phyloP scores from a whole-genome alignment of 805 yeast species.

The Lachancea cidri region DNA sequence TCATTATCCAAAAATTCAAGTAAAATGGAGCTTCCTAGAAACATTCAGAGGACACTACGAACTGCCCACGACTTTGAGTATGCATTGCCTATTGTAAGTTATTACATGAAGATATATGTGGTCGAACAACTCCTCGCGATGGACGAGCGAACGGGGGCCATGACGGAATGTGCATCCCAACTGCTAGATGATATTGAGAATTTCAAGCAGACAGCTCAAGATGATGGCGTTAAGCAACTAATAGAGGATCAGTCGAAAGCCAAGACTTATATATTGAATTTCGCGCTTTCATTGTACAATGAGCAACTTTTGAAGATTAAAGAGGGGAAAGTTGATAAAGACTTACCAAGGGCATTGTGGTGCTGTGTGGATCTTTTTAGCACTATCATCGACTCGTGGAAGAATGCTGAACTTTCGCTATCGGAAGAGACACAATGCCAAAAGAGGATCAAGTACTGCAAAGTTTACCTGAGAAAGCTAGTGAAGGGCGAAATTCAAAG shows the following conservation, averaged over 20 bases:
- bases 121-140: slow-evolving; percentile 63
- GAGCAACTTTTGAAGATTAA: slow-evolving; percentile 39
- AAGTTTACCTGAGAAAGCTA: slow-evolving; percentile 23
- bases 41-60: background rate
- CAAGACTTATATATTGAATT: slow-evolving; percentile 48
- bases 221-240: slow-evolving; percentile 36
- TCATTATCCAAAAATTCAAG: background rate
- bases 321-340: slow-evolving; percentile 42
- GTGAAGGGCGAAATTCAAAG: slow-evolving; percentile 22
- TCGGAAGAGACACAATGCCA: slow-evolving; percentile 12
- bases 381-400: slow-evolving; percentile 23
- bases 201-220: slow-evolving; percentile 39
- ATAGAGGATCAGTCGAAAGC: slow-evolving; percentile 58
- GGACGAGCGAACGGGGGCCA: slow-evolving; percentile 54
- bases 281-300: slow-evolving; percentile 55
- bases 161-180: slow-evolving; percentile 52
- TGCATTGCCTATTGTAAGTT: slow-evolving; percentile 22
- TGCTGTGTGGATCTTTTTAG: slow-evolving; percentile 28
- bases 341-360: slow-evolving; percentile 28
- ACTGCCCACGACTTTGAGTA: slow-evolving; percentile 6
- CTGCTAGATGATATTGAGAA: slow-evolving; percentile 70
- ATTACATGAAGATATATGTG: slow-evolving; percentile 48
- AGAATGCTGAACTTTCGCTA: slow-evolving; percentile 8
- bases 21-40: slow-evolving; percentile 4
- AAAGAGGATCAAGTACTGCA: slow-evolving; percentile 26